Percentiles rank a stretch among this genome's conserved stretches.
Evolutionary conservation across 257 asterid species (phyloP).

Genomic region (Salvia splendens): DNA sequence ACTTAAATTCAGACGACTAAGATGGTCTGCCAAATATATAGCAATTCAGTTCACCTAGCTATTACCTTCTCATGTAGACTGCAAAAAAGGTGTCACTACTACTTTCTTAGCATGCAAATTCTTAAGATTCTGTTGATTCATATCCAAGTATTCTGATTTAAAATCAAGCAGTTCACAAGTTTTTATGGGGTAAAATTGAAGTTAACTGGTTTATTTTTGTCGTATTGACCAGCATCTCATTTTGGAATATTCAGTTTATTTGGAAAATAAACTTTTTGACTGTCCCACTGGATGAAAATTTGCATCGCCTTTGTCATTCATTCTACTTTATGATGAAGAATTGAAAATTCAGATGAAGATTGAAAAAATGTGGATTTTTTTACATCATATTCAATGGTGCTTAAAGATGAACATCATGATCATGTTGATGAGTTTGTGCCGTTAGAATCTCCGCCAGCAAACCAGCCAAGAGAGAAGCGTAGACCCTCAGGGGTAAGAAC

Average conservation of each 20-base stretch:
- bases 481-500: constrained; percentile 52
- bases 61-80: constrained; percentile 16
- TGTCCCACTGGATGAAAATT: constrained; percentile 21
- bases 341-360: not conserved
- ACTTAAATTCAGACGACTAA: constrained; percentile 9
- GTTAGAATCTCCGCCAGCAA: constrained; percentile 51
- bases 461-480: constrained; percentile 58
- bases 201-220: constrained; percentile 13
- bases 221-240: constrained; percentile 5
- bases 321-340: not conserved
- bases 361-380: not conserved
- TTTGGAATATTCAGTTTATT: constrained; percentile 16
- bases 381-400: constrained; percentile 41
- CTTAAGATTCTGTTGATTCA: constrained; percentile 3
- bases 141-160: too few species aligned
- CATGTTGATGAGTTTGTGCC: constrained; percentile 73
- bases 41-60: constrained; percentile 25
- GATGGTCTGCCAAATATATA: constrained; percentile 17
- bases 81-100: constrained; percentile 10
- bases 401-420: constrained; percentile 59
- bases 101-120: not conserved
- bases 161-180: constrained; percentile 22
- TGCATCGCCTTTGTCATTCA: not conserved
- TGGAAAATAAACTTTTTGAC: not conserved
- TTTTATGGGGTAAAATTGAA: constrained; percentile 2